Base-by-base conservation (phyloP, 345 rosid genomes). In the Sapria himalayana region DNA sequence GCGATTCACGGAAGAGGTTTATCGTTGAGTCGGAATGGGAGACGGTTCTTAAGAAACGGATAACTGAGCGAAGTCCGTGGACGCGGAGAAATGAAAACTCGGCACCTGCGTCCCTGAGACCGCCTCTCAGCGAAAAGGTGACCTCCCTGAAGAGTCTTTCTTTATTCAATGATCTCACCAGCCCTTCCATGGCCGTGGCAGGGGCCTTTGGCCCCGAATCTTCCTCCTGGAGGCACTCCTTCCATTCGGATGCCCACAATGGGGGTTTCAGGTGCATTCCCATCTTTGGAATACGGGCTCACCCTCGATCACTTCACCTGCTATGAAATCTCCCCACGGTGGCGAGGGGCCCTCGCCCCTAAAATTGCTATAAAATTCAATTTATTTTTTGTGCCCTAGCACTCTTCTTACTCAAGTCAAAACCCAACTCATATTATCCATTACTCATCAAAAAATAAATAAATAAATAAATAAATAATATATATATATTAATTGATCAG, bases 51-150 rank as follows among this genome's bases (percentile, higher is more conserved):
- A 89, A 91, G 55, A 78, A 72, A 59, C 76, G 76, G 52, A 82
- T 89, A 39, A 89, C 79, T 29, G 70, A 72, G 41, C 85, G 77
- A 52, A 82, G 95, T 52, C 85, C 93, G 2, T 79, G 84, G 45
- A 74, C 58, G 15, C 95, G 91, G 50, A 89, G 93, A 65, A 82
- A 89, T 5, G 95, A 82, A 70, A 79, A 89, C 51, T 79, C 91
- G 29, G 95, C 93, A 37, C 81, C 61, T 12, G 84, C 79, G 27
- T 89, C 98, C 7, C 76, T 64, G 56, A 89, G 80, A 19, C 86
- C 81, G 23, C 84, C 67, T 4, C 86, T 75, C 32, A 89, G 92
- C 18, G 93, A 81, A 49, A 89, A 81, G 33, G 93, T 82, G 45
- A 89, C 73, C 61, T 89, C 98, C 33, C 91, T 56, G 70, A 72